A percentile compares a stretch with the other conserved stretches of the same genome.
These are phyloP conservation scores for Coniella lustricola DNA, from an alignment of 2,329 filamentous ascomycete genomes.

Conservation along the genomic window DNA sequence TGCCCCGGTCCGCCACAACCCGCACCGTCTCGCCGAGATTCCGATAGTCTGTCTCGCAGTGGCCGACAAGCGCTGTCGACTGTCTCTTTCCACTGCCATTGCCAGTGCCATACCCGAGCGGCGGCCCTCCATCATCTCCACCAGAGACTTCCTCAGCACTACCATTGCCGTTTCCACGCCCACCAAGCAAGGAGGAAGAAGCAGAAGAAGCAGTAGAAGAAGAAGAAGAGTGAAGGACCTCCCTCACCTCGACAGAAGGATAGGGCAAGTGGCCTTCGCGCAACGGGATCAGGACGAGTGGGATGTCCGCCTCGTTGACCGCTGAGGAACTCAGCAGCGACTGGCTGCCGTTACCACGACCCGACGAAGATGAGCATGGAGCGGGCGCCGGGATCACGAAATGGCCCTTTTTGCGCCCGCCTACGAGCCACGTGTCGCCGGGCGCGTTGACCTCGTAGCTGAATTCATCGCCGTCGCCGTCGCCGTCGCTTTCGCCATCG, in stretches of 20 bases:
- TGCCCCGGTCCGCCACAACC: constrained; percentile 63
- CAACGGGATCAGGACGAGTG: constrained; percentile 72
- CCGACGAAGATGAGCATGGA: no score
- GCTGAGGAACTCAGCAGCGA: constrained; percentile 32
- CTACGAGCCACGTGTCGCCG: constrained; percentile 75
- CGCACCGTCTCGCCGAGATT: constrained; percentile 71
- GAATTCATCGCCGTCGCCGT: constrained; percentile 56
- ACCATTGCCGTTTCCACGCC: no score
- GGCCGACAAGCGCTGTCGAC: constrained; percentile 27
- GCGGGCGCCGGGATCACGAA: constrained; percentile 54
- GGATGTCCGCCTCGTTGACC: constrained; percentile 50
- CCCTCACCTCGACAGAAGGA: constrained; percentile 71
- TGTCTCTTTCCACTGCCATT: constrained; percentile 17
- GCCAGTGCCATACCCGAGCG: constrained; percentile 9
- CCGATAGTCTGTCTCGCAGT: constrained; percentile 73
- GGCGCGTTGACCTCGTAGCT: constrained; percentile 74
- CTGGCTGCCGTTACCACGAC: constrained; percentile 16
- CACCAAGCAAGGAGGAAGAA: no score
- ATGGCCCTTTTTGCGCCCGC: constrained; percentile 71
- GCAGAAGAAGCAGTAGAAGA: no score
- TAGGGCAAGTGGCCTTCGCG: constrained; percentile 70
- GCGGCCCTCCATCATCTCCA: neutral
- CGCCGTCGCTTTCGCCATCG: constrained; percentile 19
- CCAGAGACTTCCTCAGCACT: no score
- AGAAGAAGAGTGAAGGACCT: constrained; percentile 30